Percentiles rank a stretch among this genome's conserved stretches.
Conservation (phyloP, 176 grass and related monocot genomes). For the Avena eriantha region DNA sequence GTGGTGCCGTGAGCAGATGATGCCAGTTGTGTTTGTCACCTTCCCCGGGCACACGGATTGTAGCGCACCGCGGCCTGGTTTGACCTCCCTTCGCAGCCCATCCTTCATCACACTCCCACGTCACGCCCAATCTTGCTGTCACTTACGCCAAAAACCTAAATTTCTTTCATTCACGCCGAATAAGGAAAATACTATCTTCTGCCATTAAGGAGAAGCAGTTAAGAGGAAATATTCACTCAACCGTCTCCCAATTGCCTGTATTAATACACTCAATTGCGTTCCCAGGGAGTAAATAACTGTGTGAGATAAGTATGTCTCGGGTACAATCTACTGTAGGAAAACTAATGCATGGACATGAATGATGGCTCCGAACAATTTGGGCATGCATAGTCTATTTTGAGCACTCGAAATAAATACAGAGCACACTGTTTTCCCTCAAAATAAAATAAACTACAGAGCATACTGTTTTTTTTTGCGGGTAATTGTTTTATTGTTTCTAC, state of each 20-base stretch:
- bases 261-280: no score
- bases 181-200: not conserved
- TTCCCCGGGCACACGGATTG: not conserved
- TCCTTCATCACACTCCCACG: not conserved
- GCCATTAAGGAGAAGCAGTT: not conserved
- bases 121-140: not conserved
- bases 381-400: not conserved
- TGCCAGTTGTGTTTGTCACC: not conserved
- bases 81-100: not conserved
- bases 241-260: no score
- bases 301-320: not conserved
- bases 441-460: no score
- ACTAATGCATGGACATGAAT: not conserved
- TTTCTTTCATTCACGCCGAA: not conserved
- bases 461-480: no score
- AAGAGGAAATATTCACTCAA: not conserved
- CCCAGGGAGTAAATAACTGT: not conserved
- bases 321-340: not conserved
- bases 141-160: not conserved
- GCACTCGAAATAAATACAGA: not conserved
- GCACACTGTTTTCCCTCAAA: not conserved
- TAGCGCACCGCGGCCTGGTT: slow-evolving; percentile 19
- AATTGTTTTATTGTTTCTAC: no score
- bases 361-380: not conserved
- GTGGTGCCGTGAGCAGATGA: not conserved